Evolutionary conservation across 1,284 basidiomycete species (phyloP), one percentile per base, ranked within the genome.

Genomic region (Naganishia liquefaciens): DNA sequence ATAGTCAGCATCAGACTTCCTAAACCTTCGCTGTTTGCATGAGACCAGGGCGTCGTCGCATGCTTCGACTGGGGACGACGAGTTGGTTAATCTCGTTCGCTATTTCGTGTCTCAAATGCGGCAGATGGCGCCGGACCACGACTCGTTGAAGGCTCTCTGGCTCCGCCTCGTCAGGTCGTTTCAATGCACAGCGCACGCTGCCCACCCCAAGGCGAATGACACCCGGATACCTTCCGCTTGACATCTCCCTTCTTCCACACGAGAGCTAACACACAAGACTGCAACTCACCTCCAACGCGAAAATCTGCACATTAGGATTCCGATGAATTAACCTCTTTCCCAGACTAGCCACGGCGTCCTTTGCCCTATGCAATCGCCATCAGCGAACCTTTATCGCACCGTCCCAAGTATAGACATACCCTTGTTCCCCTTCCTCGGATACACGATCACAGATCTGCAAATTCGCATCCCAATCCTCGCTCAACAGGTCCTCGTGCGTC

Each of bases 371-470:
- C 28, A 42, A 28, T 17, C 2, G 5, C 25, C 13, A n/a, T 27
- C 39, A 28, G n/a, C 17, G n/a, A n/a, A 25, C 25, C 40, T 15
- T n/a, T n/a, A n/a, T n/a, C 23, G 28, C 25, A 2, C 37, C 42
- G 13, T 9, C 30, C 17, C 11, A n/a, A 30, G 4, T 2, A n/a
- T 68, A 47, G 13, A 78, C 84, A 65, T 70, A 93, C 92, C 92
- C 92, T 65, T 84, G 79, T 72, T 88, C 85, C 5, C 90, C 89
- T 68, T 97, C 93, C 13, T 93, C 91, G 13, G 85, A 83, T 5
- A 99, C 92, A 80, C 96, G 96, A 81, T 99, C 96, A 75, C 93
- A 97, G n/a, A 99, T 81, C 73, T 91, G 92, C 58, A 98, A 79
- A 69, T 96, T 93, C 66, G 93, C 82, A 77, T 94, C 93, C 95